phyloP scores from a whole-genome alignment of 129 eudicot genomes.

The Flaveria brownii region DNA sequence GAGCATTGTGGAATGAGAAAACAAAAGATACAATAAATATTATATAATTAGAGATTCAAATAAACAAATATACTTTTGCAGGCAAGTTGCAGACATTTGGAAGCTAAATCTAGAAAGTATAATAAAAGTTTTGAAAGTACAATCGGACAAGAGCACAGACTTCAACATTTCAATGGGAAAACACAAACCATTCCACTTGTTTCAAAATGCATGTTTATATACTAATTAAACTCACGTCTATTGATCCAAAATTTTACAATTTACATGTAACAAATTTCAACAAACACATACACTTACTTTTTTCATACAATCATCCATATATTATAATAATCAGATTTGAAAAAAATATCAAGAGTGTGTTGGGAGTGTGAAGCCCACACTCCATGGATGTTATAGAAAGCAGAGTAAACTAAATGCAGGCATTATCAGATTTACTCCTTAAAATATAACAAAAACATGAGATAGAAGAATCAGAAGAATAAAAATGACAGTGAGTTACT shows the following conservation, averaged over 20 bases:
- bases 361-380: too few species aligned
- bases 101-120: conserved; percentile 5
- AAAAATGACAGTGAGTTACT: not conserved
- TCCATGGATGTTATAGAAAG: too few species aligned
- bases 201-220: not conserved
- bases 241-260: not conserved
- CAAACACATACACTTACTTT: too few species aligned
- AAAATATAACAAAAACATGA: not conserved
- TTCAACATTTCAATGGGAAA: conserved; percentile 22
- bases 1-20: not conserved
- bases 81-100: conserved; percentile 16
- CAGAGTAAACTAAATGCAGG: too few species aligned
- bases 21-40: not conserved
- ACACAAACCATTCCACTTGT: not conserved
- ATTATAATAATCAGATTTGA: too few species aligned
- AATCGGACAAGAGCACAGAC: conserved; percentile 13
- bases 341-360: too few species aligned
- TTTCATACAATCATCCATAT: not conserved
- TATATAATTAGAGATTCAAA: not conserved
- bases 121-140: conserved; percentile 27
- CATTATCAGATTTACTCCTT: not conserved
- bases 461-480: not conserved
- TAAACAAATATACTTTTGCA: conserved; percentile 9
- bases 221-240: not conserved
- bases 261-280: not conserved